Conservation (phyloP, 768 basidiomycete genomes). For the Psilocybe azurescens region DNA sequence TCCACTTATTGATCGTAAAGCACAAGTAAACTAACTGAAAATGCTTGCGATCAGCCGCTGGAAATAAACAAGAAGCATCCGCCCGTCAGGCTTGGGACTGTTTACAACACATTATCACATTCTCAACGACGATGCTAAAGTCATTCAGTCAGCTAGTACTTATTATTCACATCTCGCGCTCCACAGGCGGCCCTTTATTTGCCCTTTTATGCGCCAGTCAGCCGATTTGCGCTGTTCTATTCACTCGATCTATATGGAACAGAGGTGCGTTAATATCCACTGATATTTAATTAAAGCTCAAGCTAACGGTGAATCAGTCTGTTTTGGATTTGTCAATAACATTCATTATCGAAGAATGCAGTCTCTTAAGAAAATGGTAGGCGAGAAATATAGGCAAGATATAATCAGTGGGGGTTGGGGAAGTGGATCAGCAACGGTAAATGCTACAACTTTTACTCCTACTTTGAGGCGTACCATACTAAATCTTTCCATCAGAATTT, state of each 20-base stretch:
- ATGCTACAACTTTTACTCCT: neutral
- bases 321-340: slow-evolving; percentile 36
- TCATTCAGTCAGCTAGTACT: slow-evolving; percentile 34
- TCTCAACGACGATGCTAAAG: slow-evolving; percentile 25
- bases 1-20: neutral
- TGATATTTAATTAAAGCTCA: too few species aligned
- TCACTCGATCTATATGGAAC: slow-evolving; percentile 30
- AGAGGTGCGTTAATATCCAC: slow-evolving; percentile 24
- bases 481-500: slow-evolving; percentile 30
- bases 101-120: slow-evolving; percentile 29
- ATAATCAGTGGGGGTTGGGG: slow-evolving; percentile 41
- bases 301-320: slow-evolving; percentile 21
- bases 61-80: slow-evolving; percentile 19
- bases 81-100: slow-evolving; percentile 30
- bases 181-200: slow-evolving; percentile 38
- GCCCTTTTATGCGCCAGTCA: slow-evolving; percentile 38
- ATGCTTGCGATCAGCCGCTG: slow-evolving; percentile 26
- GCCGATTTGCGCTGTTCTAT: slow-evolving; percentile 30
- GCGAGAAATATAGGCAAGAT: slow-evolving; percentile 37
- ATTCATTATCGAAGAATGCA: slow-evolving; percentile 33
- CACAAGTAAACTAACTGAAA: neutral
- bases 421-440: slow-evolving; percentile 37
- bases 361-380: slow-evolving; percentile 33
- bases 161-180: slow-evolving; percentile 34
- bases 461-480: too few species aligned